Evolutionary conservation across 208 protist genomes (phyloP).

Genomic region (Trypanosoma scelopori): DNA sequence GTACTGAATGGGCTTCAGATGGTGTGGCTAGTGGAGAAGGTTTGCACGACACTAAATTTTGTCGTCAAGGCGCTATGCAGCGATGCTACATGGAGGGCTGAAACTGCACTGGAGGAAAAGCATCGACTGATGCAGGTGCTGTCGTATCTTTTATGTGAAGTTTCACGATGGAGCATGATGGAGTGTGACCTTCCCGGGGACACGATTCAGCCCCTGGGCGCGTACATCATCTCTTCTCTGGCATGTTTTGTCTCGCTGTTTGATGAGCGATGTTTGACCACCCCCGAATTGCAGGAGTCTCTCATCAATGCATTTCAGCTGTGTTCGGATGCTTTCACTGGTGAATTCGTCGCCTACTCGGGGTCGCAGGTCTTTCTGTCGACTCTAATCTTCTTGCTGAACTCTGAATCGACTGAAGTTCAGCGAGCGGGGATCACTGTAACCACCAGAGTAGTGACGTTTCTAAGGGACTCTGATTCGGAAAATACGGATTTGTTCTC

Average conservation of each 20-base stretch:
- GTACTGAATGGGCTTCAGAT: constrained; percentile 5
- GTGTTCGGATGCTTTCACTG: constrained; percentile 63
- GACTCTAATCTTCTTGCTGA: constrained; percentile 69
- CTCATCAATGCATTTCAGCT: constrained; percentile 65
- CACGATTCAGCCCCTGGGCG: constrained; percentile 33
- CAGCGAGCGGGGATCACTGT: constrained; percentile 70
- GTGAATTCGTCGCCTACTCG: constrained; percentile 48
- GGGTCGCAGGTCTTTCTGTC: constrained; percentile 52
- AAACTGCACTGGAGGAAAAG: constrained; percentile 50
- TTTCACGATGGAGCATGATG: constrained; percentile 69
- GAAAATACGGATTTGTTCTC: constrained; percentile 19
- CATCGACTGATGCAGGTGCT: constrained; percentile 41
- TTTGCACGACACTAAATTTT: constrained; percentile 13
- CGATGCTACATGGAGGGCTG: constrained; percentile 25
- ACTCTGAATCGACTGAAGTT: constrained; percentile 39
- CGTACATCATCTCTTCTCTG: constrained; percentile 39
- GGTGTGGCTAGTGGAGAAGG: constrained; percentile 18
- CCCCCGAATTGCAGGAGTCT: constrained; percentile 63
- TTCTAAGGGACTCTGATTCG: constrained; percentile 25
- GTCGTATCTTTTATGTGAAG: constrained; percentile 46
- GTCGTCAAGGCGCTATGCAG: constrained; percentile 14
- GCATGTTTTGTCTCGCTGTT: constrained; percentile 53
- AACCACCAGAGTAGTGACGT: constrained; percentile 41
- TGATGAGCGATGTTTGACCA: constrained; percentile 45
- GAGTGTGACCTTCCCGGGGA: constrained; percentile 66